These are phyloP conservation scores for Neonectria hederae DNA, from an alignment of 2,329 filamentous ascomycete genomes.

Conservation along the genomic window DNA sequence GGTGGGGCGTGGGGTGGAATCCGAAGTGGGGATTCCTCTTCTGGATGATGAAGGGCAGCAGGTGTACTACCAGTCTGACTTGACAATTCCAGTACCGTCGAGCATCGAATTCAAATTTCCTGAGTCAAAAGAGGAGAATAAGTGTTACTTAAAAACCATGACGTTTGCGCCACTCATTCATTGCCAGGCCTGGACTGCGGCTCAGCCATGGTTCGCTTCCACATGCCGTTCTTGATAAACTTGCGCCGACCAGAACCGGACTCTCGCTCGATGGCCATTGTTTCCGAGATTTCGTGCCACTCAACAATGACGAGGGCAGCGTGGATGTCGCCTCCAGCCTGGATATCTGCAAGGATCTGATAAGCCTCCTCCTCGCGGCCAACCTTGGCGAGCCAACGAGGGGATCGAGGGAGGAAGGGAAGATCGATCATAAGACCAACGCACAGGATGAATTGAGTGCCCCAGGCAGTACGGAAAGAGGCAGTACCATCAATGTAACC, in stretches of 20 bases:
- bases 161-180: conserved; percentile 61
- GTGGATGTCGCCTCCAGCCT: conserved; percentile 60
- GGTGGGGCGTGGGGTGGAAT: background rate
- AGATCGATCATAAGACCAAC: conserved; percentile 64
- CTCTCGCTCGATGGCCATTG: conserved; percentile 16
- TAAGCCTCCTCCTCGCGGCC: conserved; percentile 65
- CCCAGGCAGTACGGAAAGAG: conserved; percentile 72
- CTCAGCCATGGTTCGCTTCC: conserved; percentile 26
- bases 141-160: conserved; percentile 50
- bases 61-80: too few relatives aligned
- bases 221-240: conserved; percentile 27
- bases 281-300: conserved; percentile 58
- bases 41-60: too few relatives aligned
- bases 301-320: conserved; percentile 65
- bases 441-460: conserved; percentile 68
- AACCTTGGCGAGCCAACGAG: conserved; percentile 69
- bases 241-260: conserved; percentile 18
- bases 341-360: conserved; percentile 61
- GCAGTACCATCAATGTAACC: conserved; percentile 64
- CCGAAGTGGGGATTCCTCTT: background rate
- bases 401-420: conserved; percentile 67
- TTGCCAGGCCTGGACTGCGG: conserved; percentile 55
- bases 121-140: too few relatives aligned
- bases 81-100: background rate
- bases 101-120: too few relatives aligned